Percentiles rank a stretch among this genome's conserved stretches.
Conservation (phyloP, 352 stramenopile genomes). For the Pythium sp. region DNA sequence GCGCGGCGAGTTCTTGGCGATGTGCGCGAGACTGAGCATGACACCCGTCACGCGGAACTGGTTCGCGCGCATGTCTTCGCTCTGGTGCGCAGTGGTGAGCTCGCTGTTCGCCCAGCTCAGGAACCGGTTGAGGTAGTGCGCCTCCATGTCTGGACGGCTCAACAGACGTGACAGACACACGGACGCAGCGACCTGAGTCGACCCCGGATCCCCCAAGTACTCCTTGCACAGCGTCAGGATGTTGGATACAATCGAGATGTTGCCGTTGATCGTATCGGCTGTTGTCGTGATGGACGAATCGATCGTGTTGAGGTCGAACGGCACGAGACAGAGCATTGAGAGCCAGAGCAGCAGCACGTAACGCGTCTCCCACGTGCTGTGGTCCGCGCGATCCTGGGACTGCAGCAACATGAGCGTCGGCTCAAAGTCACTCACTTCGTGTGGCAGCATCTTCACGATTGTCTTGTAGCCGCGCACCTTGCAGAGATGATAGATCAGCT, state of each 20-base stretch:
- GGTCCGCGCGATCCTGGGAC: constrained; percentile 82
- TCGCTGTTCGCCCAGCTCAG: constrained; percentile 84
- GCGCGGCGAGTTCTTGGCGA: constrained; percentile 74
- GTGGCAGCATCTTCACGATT: constrained; percentile 94
- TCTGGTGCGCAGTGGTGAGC: constrained; percentile 34
- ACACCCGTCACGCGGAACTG: constrained; percentile 83
- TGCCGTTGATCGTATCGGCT: constrained; percentile 21
- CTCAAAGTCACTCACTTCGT: constrained; percentile 96
- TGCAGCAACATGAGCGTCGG: constrained; percentile 88
- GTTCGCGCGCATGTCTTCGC: constrained; percentile 37
- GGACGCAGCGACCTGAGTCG: constrained; percentile 90
- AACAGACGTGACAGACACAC: constrained; percentile 94
- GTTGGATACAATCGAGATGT: constrained; percentile 67
- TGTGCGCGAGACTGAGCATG: constrained; percentile 76
- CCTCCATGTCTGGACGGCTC: constrained; percentile 95
- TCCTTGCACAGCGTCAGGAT: constrained; percentile 84
- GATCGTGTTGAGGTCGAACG: constrained; percentile 96
- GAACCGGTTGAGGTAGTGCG: constrained; percentile 88
- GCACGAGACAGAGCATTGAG: constrained; percentile 96
- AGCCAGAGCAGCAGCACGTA: constrained; percentile 96
- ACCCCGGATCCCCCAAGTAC: constrained; percentile 80
- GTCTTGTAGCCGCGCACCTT: constrained; percentile 97
- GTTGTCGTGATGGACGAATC: constrained; percentile 75
- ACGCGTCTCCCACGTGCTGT: constrained; percentile 67
- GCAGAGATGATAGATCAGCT: constrained; percentile 94